phyloP scores from a whole-genome alignment of 768 basidiomycete species.

The Mycena amicta region DNA sequence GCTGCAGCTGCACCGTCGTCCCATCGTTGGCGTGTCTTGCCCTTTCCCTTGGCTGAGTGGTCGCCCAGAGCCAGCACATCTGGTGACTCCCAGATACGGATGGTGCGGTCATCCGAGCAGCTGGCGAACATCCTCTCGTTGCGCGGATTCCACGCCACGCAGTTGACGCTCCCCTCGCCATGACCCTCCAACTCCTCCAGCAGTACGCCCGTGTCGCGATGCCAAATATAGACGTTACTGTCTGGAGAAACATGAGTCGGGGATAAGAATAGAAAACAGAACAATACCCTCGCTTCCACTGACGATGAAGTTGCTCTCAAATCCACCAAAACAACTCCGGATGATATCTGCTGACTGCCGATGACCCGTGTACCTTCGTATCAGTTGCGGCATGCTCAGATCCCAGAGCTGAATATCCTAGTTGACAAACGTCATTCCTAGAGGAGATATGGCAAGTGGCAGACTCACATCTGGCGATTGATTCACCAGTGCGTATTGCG shows the following conservation, averaged over 20 bases:
- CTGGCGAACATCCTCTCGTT: conserved; percentile 94
- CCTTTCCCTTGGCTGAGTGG: conserved; percentile 18
- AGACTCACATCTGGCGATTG: conserved; percentile 82
- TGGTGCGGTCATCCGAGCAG: conserved; percentile 89
- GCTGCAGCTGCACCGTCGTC: conserved; percentile 18
- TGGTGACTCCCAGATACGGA: conserved; percentile 82
- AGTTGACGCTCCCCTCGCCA: conserved; percentile 88
- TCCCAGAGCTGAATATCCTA: conserved; percentile 93
- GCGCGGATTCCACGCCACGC: conserved; percentile 93
- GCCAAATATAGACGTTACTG: conserved; percentile 94
- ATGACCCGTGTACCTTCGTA: conserved; percentile 86
- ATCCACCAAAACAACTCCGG: conserved; percentile 91
- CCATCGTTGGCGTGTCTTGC: conserved; percentile 22
- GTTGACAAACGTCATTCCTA: conserved; percentile 21
- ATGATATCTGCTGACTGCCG: conserved; percentile 84
- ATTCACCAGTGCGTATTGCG: conserved; percentile 83
- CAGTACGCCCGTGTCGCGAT: conserved; percentile 78
- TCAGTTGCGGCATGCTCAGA: conserved; percentile 65
- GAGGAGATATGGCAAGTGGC: conserved; percentile 11
- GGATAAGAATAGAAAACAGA: conserved; percentile 3
- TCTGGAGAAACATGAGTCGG: conserved; percentile 51
- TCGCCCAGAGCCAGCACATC: conserved; percentile 15
- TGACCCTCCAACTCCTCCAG: conserved; percentile 92
- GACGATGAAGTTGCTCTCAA: conserved; percentile 84
- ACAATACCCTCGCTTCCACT: conserved; percentile 94